Conservation (phyloP, 805 yeast species). For the Metschnikowia kunwiensis region DNA sequence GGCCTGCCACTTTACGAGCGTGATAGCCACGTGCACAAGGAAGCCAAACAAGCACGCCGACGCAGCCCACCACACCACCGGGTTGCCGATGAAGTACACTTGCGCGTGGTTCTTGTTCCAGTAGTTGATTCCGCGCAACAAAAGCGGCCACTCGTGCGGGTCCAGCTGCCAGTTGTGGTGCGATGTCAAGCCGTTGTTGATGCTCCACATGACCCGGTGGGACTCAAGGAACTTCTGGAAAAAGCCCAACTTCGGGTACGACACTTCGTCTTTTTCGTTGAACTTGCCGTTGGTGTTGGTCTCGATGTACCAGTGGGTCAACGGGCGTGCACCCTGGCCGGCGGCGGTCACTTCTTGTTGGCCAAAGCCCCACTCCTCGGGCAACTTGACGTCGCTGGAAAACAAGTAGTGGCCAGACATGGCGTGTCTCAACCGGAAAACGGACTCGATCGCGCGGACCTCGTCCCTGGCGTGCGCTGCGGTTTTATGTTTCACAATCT, state of each 20-base stretch:
- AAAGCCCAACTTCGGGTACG: slow-evolving; percentile 54
- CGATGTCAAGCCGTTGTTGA: slow-evolving; percentile 65
- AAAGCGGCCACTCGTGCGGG: slow-evolving; percentile 73
- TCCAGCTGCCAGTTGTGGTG: slow-evolving; percentile 70
- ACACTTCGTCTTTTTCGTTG: slow-evolving; percentile 24
- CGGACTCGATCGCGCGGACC: slow-evolving; percentile 64
- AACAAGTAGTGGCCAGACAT: slow-evolving; percentile 75
- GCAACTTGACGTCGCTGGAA: slow-evolving; percentile 72
- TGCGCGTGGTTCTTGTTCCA: slow-evolving; percentile 63
- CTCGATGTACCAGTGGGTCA: slow-evolving; percentile 73
- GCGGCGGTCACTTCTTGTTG: slow-evolving; percentile 87
- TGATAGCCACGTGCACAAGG: slow-evolving; percentile 44
- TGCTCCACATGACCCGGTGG: slow-evolving; percentile 73
- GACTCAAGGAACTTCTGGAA: slow-evolving; percentile 61
- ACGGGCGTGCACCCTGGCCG: slow-evolving; percentile 56
- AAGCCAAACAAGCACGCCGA: slow-evolving; percentile 53
- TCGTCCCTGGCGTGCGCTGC: slow-evolving; percentile 49
- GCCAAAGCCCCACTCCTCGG: slow-evolving; percentile 76
- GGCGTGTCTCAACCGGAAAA: slow-evolving; percentile 74
- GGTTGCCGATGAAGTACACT: slow-evolving; percentile 73
- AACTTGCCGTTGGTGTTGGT: slow-evolving; percentile 56
- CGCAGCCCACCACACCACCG: slow-evolving; percentile 75
- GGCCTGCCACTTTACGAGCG: slow-evolving; percentile 61
- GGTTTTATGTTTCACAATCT: slow-evolving; percentile 57
- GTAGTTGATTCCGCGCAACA: slow-evolving; percentile 76